Conservation (phyloP, 345 rosid genomes). For the Theobroma cacao region DNA sequence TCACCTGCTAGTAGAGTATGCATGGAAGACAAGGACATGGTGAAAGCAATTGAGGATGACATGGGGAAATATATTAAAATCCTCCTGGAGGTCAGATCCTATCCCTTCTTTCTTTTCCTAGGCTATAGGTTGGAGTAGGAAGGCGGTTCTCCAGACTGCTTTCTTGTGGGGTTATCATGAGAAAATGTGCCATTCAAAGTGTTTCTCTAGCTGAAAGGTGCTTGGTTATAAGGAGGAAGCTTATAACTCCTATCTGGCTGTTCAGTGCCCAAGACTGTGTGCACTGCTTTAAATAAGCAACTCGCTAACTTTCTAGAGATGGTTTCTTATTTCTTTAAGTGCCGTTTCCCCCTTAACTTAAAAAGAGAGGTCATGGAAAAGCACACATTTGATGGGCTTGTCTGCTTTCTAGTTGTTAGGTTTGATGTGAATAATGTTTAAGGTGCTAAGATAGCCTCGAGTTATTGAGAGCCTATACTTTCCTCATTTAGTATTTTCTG, state of each 20-base stretch:
- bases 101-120: neutral
- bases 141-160: neutral
- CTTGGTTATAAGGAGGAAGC: neutral
- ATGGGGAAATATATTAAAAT: slow-evolving; percentile 81
- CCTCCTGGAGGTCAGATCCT: slow-evolving; percentile 71
- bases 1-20: slow-evolving; percentile 74
- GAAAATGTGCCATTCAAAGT: neutral
- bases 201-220: neutral
- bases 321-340: neutral
- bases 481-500: slow-evolving; percentile 8
- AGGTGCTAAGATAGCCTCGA: neutral
- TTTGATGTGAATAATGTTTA: neutral
- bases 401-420: neutral
- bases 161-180: neutral
- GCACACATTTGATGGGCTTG: neutral
- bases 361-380: neutral
- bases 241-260: neutral
- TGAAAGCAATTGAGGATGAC: slow-evolving; percentile 80
- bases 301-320: neutral
- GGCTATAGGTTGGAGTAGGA: neutral
- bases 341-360: neutral
- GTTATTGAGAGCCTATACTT: neutral
- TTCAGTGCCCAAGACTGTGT: neutral
- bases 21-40: slow-evolving; percentile 75
- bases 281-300: neutral